Conservation (phyloP, 805 yeast species). For the Ascoidea rubescens region DNA sequence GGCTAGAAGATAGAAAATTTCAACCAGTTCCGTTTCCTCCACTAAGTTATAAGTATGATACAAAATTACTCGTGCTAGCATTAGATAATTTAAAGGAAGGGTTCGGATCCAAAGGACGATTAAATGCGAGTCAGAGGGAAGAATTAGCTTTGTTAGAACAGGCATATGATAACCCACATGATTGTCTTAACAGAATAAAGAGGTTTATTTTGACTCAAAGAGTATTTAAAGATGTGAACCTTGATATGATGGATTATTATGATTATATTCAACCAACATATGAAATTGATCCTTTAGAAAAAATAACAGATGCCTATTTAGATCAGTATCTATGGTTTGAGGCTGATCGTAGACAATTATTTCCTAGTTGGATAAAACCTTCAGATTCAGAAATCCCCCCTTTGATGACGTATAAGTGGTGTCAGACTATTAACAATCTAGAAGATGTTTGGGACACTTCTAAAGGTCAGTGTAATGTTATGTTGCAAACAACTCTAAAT, state of each 20-base stretch:
- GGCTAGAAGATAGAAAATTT: constrained; percentile 79
- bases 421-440: constrained; percentile 77
- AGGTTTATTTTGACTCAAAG: constrained; percentile 74
- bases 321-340: constrained; percentile 97
- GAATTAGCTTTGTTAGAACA: constrained; percentile 89
- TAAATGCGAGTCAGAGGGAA: constrained; percentile 81
- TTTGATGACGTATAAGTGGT: constrained; percentile 82
- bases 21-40: constrained; percentile 92
- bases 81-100: constrained; percentile 77
- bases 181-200: constrained; percentile 74
- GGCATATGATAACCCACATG: constrained; percentile 95
- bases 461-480: constrained; percentile 66
- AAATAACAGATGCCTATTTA: constrained; percentile 88
- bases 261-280: constrained; percentile 77
- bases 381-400: constrained; percentile 92
- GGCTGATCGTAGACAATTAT: constrained; percentile 71
- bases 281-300: constrained; percentile 81
- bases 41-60: constrained; percentile 80
- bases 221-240: constrained; percentile 76
- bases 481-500: constrained; percentile 63
- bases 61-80: constrained; percentile 79
- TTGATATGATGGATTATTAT: constrained; percentile 87
- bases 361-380: constrained; percentile 96
- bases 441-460: constrained; percentile 65
- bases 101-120: constrained; percentile 58